Evolutionary conservation across 169 alveolate genomes (phyloP), one percentile per base, ranked within the genome.

Genomic region (Perkinsus chesapeaki): DNA sequence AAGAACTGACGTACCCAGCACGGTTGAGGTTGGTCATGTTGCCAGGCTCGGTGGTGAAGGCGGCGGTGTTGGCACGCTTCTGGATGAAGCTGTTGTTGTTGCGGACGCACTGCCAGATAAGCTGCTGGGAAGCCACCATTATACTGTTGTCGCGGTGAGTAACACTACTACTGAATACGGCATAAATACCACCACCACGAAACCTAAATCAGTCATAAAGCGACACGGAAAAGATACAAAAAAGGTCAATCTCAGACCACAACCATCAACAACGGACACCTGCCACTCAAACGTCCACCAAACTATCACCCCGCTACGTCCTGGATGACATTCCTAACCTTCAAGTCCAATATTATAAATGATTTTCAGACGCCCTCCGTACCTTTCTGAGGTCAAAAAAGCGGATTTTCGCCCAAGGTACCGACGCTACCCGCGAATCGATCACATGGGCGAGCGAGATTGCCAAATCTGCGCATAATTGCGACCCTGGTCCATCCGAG

Each of bases 51-150:
- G 82, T 60, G 82, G 82, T 60, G 82, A 60, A 60, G 27, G 82
- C 82, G 82, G 82, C 82, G 82, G 82, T 60, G 82, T 60, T 60
- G 82, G 82, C 82, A 23, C 82, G 82, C 82, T 60, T 60, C 82
- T 60, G 82, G 31, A 60, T 60, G 82, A 60, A 60, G 82, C 82
- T 20, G 82, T 60, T 60, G 82, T 60, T 60, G 82, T 60, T 60
- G 31, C 82, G 82, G 36, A 60, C 82, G 82, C 82, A 60, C 82
- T 60, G 82, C 82, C 82, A 60, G 82, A 60, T 7, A 34, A 60
- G 82, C 31, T 60, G 82, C 23, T 60, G 82, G 27, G 82, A 60
- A 34, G 82, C 82, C 82, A 60, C 82, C 82, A 60, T 60, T 60
- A 60, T 60, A 60, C 82, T 60, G 82, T 60, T 60, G 82, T 60